Evolutionary conservation across 2,329 filamentous ascomycete genomes (phyloP).

Genomic region (Penicillium palitans): DNA sequence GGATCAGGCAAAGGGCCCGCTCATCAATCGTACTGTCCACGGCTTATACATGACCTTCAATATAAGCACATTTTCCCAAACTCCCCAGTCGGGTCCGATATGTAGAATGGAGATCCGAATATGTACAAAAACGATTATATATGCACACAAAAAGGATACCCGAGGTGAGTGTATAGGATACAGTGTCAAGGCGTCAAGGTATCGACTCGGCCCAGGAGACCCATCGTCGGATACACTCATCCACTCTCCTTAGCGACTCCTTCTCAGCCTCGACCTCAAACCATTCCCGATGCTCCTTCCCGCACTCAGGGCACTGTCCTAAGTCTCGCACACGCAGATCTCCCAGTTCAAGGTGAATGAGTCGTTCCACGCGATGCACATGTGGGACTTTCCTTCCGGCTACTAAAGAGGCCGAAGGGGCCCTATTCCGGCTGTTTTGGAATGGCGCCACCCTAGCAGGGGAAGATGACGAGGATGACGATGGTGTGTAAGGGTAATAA

Average conservation of each 20-base stretch:
- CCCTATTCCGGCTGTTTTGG: not conserved
- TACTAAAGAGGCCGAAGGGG: slow-evolving; percentile 21
- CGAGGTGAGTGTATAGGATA: not conserved
- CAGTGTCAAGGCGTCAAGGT: not conserved
- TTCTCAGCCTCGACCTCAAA: slow-evolving; percentile 81
- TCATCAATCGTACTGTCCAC: not conserved
- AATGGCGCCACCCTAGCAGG: slow-evolving; percentile 11
- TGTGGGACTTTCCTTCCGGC: slow-evolving; percentile 71
- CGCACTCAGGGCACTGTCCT: slow-evolving; percentile 72
- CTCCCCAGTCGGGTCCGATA: not conserved
- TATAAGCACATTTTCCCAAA: too few relatives aligned
- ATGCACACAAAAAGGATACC: too few relatives aligned
- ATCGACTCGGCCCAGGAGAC: slow-evolving; percentile 70
- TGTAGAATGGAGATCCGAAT: not conserved
- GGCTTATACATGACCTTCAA: not conserved
- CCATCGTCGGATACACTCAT: slow-evolving; percentile 80
- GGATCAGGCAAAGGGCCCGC: not conserved
- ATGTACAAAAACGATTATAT: too few relatives aligned
- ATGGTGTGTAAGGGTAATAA: slow-evolving; percentile 75
- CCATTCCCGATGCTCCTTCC: slow-evolving; percentile 88
- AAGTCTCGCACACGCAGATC: slow-evolving; percentile 56
- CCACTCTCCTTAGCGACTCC: slow-evolving; percentile 66
- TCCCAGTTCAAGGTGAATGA: slow-evolving; percentile 87
- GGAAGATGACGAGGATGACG: slow-evolving; percentile 25
- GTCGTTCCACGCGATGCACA: slow-evolving; percentile 80